A percentile compares a stretch with the other conserved stretches of the same genome.
phyloP scores from a whole-genome alignment of 305 asterid genomes.

The Coffea humblotiana region DNA sequence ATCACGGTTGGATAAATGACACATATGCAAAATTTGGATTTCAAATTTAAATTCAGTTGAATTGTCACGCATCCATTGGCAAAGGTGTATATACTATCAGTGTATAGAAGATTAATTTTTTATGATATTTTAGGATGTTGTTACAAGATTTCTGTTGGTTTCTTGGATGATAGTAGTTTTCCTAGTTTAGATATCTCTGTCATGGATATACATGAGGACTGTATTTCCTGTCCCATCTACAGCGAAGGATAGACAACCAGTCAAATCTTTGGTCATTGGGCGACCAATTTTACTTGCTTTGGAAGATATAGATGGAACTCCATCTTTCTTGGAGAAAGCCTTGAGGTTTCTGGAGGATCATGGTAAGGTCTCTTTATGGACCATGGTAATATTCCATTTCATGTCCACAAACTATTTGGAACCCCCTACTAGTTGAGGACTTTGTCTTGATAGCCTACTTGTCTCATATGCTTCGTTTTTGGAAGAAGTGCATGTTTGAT shows the following conservation, averaged over 20 bases:
- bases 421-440: neutral
- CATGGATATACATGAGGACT: slow-evolving; percentile 15
- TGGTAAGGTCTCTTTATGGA: slow-evolving; percentile 50
- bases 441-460: neutral
- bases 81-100: too few species aligned
- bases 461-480: neutral
- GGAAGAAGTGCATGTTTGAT: slow-evolving; percentile 18
- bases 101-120: too few species aligned
- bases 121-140: neutral
- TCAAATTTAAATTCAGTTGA: too few species aligned
- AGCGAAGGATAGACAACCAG: slow-evolving; percentile 78
- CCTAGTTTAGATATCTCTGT: slow-evolving; percentile 11
- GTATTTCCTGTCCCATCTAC: slow-evolving; percentile 15
- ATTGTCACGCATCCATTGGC: too few species aligned
- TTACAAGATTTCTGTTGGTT: neutral
- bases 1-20: too few species aligned
- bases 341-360: slow-evolving; percentile 84
- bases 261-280: slow-evolving; percentile 82
- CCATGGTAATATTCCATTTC: slow-evolving; percentile 16
- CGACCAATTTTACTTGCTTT: slow-evolving; percentile 95
- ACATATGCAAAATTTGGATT: too few species aligned
- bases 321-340: slow-evolving; percentile 98
- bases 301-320: slow-evolving; percentile 97
- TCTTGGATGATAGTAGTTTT: neutral
- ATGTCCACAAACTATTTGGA: neutral